Evolutionary conservation across 2,329 filamentous ascomycete genomes (phyloP).

Genomic region (Botryotinia globosa): DNA sequence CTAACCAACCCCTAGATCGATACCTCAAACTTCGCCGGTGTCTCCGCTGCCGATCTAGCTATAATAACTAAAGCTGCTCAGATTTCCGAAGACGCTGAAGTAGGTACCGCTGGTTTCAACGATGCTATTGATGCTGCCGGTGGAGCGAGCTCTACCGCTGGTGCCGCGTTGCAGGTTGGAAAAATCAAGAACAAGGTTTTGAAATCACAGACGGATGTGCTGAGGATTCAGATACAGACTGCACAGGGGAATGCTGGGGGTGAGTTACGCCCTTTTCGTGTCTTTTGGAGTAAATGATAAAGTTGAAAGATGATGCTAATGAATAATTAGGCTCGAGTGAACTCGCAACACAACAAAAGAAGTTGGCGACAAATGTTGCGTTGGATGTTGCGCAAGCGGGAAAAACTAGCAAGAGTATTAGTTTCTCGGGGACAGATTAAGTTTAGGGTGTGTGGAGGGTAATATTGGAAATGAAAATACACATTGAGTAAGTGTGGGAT

Average conservation of each 20-base stretch:
- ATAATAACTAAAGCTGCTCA: constrained; percentile 43
- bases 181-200: neutral
- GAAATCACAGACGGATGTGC: neutral
- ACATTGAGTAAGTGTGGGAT: neutral
- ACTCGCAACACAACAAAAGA: constrained; percentile 48
- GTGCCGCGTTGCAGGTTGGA: neutral
- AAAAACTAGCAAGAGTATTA: constrained; percentile 32
- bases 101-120: constrained; percentile 34
- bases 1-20: constrained; percentile 42
- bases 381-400: constrained; percentile 40
- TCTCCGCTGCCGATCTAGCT: constrained; percentile 40
- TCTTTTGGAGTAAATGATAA: neutral
- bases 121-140: neutral
- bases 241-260: neutral
- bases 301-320: neutral
- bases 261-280: neutral
- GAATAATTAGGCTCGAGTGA: constrained; percentile 37
- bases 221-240: neutral
- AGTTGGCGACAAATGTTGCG: constrained; percentile 53
- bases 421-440: constrained; percentile 19
- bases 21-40: constrained; percentile 45
- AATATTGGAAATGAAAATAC: neutral
- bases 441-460: neutral
- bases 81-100: constrained; percentile 55
- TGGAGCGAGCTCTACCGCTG: neutral